Conservation (phyloP, 2,329 filamentous ascomycete species). For the Paraphaeosphaeria sporulosa region DNA sequence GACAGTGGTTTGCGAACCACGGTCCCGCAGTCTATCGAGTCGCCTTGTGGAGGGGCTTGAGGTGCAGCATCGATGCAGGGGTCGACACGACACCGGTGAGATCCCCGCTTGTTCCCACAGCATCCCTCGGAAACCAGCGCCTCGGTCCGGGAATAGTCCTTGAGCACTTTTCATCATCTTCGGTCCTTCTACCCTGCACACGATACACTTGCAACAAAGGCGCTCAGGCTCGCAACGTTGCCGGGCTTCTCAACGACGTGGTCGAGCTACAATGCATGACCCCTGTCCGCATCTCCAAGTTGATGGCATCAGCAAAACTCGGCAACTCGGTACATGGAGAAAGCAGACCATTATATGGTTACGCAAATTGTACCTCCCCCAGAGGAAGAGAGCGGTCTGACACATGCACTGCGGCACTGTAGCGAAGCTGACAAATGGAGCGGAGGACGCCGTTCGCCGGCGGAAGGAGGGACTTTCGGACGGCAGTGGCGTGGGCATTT, state of each 20-base stretch:
- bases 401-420: neutral
- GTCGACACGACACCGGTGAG: constrained; percentile 14
- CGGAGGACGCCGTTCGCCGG: neutral
- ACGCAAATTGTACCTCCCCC: neutral
- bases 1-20: constrained; percentile 14
- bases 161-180: neutral
- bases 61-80: neutral
- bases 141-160: neutral
- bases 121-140: neutral
- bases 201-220: neutral
- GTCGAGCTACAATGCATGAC: neutral
- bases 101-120: constrained; percentile 13
- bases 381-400: neutral
- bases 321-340: neutral
- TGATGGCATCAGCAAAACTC: neutral
- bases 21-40: neutral
- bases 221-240: neutral
- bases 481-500: too few species aligned
- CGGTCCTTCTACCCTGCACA: neutral
- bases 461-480: neutral
- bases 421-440: neutral
- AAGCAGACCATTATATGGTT: neutral
- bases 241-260: neutral
- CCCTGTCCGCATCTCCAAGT: neutral
- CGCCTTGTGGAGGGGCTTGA: constrained; percentile 1